Conservation (phyloP, 179 eudicot species). For the Beta macrorhiza region DNA sequence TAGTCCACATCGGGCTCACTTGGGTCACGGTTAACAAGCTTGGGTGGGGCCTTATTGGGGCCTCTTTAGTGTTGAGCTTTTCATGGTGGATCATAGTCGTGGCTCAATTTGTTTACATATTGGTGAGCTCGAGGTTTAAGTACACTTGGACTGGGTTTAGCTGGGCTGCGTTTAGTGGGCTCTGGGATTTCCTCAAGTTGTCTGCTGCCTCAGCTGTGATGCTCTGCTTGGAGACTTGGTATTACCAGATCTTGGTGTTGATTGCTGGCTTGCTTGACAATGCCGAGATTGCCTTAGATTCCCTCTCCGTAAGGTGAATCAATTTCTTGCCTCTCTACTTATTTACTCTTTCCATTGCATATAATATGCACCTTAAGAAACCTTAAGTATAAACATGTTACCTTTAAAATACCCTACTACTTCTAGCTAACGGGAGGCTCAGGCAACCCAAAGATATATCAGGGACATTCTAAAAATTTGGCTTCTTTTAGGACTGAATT, state of each 20-base stretch:
- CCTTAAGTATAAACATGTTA: too few species aligned
- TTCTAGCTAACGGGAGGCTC: too few species aligned
- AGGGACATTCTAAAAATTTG: too few species aligned
- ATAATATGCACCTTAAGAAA: neutral
- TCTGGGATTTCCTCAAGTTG: constrained; percentile 34
- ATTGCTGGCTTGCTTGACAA: constrained; percentile 63
- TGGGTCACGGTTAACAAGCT: constrained; percentile 57
- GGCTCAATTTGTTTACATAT: constrained; percentile 40
- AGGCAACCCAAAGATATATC: too few species aligned
- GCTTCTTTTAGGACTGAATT: too few species aligned
- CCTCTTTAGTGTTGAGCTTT: constrained; percentile 62
- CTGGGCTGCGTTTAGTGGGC: constrained; percentile 37
- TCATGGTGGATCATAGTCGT: constrained; percentile 76
- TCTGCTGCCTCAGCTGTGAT: constrained; percentile 45
- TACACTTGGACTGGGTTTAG: constrained; percentile 53
- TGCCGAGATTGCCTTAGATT: constrained; percentile 67
- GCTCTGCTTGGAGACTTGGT: constrained; percentile 64
- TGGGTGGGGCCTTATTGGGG: constrained; percentile 67
- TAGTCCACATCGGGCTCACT: constrained; percentile 46
- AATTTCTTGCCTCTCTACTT: neutral
- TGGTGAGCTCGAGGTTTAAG: constrained; percentile 38
- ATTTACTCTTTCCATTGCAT: neutral
- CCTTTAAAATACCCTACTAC: too few species aligned
- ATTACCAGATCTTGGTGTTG: constrained; percentile 58
- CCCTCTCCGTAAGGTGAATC: constrained; percentile 73